phyloP scores from a whole-genome alignment of 371 early-diverging fungal species.

The Blakeslea trispora region DNA sequence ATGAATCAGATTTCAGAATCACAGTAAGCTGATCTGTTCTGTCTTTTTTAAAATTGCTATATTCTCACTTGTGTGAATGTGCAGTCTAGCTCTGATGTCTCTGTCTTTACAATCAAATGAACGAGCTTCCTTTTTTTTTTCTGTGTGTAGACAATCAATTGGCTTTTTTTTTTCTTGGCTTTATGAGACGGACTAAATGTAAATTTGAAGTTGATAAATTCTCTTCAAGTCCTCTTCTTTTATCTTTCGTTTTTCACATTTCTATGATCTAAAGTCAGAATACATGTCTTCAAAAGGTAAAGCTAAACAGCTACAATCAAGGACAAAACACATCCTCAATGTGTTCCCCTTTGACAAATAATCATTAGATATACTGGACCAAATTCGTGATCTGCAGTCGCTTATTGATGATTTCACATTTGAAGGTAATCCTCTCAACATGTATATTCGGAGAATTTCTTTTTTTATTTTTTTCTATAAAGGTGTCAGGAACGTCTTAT shows the following conservation, averaged over 20 bases:
- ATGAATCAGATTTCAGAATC: no score
- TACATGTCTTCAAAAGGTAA: not conserved
- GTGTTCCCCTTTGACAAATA: not conserved
- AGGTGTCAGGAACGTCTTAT: not conserved
- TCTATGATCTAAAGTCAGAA: not conserved
- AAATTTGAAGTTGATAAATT: not conserved
- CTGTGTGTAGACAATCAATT: no score
- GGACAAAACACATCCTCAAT: not conserved
- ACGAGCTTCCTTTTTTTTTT: no score
- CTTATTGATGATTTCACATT: slow-evolving; percentile 34
- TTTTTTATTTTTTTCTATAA: no score
- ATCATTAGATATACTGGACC: slow-evolving; percentile 25
- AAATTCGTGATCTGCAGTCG: slow-evolving; percentile 38
- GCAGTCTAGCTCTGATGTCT: no score
- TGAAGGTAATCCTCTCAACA: slow-evolving; percentile 15
- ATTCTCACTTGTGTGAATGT: no score
- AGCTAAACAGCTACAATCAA: not conserved
- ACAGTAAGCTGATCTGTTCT: no score
- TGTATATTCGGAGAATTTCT: slow-evolving; percentile 1
- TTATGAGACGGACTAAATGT: not conserved
- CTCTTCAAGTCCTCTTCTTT: not conserved
- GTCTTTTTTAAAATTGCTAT: no score
- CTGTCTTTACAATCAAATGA: no score
- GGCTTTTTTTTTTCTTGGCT: no score
- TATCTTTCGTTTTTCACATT: not conserved